Percentiles rank a stretch among this genome's conserved stretches.
These are phyloP conservation scores for Umbelopsis sp. DNA, from an alignment of 192 early-diverging fungal genomes.

Conservation along the genomic window DNA sequence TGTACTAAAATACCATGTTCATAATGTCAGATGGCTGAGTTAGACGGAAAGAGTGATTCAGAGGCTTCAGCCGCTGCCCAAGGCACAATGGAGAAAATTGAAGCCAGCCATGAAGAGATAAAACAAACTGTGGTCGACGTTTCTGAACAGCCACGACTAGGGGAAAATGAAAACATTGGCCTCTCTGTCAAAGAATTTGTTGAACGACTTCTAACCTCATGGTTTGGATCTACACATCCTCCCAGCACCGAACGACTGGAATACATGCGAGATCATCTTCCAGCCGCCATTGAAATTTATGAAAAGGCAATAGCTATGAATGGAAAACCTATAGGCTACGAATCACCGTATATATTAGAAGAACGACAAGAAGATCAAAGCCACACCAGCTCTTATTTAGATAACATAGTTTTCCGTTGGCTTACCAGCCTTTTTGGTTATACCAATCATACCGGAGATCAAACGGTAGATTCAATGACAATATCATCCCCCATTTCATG, in stretches of 20 bases:
- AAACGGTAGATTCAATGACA: neutral
- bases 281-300: slow-evolving; percentile 29
- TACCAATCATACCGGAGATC: neutral
- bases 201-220: slow-evolving; percentile 21
- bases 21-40: slow-evolving; percentile 36
- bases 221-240: slow-evolving; percentile 44
- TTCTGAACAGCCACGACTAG: neutral
- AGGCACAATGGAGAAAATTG: neutral
- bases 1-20: neutral
- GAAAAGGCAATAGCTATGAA: slow-evolving; percentile 27
- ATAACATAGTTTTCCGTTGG: neutral
- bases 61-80: neutral
- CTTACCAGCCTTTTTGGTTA: neutral
- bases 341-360: neutral
- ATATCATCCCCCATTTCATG: too few species aligned
- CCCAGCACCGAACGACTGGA: slow-evolving; percentile 35
- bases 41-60: slow-evolving; percentile 22
- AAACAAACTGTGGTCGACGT: neutral
- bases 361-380: neutral
- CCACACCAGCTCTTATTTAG: neutral
- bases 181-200: slow-evolving; percentile 23
- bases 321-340: slow-evolving; percentile 19
- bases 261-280: slow-evolving; percentile 36
- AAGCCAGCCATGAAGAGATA: neutral
- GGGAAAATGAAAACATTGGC: neutral